These are phyloP conservation scores for Salvia sclarea DNA, from an alignment of 305 asterid species.

Conservation along the genomic window DNA sequence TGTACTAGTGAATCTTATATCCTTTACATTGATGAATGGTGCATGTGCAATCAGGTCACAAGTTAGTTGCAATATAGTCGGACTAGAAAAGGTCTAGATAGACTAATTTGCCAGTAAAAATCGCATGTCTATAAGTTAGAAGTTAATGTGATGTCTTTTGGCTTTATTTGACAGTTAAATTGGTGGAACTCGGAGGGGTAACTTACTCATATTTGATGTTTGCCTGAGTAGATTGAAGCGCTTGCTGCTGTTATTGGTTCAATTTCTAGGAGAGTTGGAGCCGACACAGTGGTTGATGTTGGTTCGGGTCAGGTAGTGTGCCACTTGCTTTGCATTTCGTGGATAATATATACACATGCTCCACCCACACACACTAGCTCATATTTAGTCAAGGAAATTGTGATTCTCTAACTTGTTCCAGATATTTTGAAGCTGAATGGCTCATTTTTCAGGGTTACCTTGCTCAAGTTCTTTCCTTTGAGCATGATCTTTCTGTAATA, in stretches of 20 bases:
- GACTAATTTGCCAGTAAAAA: not conserved
- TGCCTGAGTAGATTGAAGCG: conserved; percentile 59
- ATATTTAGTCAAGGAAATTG: not conserved
- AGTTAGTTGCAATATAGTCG: conserved; percentile 2
- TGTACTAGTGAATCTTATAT: conserved; percentile 17
- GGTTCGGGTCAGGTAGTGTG: conserved; percentile 88
- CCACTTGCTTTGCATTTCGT: conserved; percentile 20
- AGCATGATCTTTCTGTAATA: conserved; percentile 68
- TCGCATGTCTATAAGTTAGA: conserved; percentile 13
- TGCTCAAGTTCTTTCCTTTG: conserved; percentile 90
- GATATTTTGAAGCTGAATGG: conserved; percentile 7
- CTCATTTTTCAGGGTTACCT: conserved; percentile 70
- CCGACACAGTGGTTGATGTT: conserved; percentile 63
- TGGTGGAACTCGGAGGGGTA: conserved; percentile 31
- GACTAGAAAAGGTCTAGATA: not conserved
- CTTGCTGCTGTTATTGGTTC: conserved; percentile 71
- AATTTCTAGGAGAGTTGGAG: conserved; percentile 59
- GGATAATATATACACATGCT: not conserved
- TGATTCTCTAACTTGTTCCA: not conserved
- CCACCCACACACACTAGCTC: conserved; percentile 1
- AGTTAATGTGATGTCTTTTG: conserved; percentile 23
- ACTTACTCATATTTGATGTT: conserved; percentile 33
- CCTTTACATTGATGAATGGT: conserved; percentile 18
- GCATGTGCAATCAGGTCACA: conserved; percentile 16
- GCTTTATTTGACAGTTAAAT: conserved; percentile 12